Base-by-base conservation (phyloP, 306 rosid genomes). In the Cucumis hystrix region DNA sequence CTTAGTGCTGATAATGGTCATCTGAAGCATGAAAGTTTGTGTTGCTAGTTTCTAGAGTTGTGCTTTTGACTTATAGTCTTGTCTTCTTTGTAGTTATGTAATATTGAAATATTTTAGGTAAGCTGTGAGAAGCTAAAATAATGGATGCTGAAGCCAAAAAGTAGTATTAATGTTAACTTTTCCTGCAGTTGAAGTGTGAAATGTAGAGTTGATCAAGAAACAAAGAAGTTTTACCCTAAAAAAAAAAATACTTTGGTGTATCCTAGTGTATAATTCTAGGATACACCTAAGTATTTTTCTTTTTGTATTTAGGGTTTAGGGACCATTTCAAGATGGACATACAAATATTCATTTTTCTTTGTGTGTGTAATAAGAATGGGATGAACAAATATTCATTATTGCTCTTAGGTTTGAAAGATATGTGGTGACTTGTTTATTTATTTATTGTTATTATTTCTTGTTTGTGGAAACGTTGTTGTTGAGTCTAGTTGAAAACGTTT, bases 201-300 rank as follows among this genome's bases (percentile, higher is more conserved):
- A 45, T 16, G 56, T n/a, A 56, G 57, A 67, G 74, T 39, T 69
- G 75, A 45, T 69, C 74, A 45, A 43, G 75, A 69, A 69, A 69
- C 75, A 69, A 39, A 28, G 73, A 67, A 69, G 13, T 45, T 43
- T 21, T 21, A 21, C 49, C 57, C 10, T 20, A 69, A 21, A 49
- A 49, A 49, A 18, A 43, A 43, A 43, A 43, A 43, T 43, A 43
- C 49, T 10, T 43, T 1, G 49, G 13, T 10, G 49, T 9, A 43
- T 8, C 12, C 49, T 43, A 43, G n/a, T n/a, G n/a, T n/a, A n/a
- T n/a, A n/a, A n/a, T n/a, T n/a, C n/a, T n/a, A n/a, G 49, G 9
- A 0, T 43, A 8, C 49, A 43, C 49, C 2, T 13, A 43, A n/a
- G n/a, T n/a, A n/a, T n/a, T n/a, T n/a, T n/a, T n/a, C n/a, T 8